Evolutionary conservation across 495 filamentous ascomycete genomes (phyloP).

Genomic region (Penicillium argentinense): DNA sequence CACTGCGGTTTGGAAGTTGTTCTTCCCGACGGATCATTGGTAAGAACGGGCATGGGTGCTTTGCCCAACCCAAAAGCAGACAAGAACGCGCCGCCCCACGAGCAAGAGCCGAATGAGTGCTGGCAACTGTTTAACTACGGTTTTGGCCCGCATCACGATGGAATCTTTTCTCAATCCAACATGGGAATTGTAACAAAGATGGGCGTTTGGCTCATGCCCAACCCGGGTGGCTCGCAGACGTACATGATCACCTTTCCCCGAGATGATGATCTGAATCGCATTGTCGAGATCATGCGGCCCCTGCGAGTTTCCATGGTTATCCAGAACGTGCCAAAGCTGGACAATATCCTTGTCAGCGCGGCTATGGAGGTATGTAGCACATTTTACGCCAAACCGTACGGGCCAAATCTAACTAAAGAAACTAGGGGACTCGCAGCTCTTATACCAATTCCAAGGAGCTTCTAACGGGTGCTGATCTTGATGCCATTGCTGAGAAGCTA

Average conservation of each 20-base stretch:
- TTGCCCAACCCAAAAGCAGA: background rate
- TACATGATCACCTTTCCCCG: constrained; percentile 53
- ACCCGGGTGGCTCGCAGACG: constrained; percentile 45
- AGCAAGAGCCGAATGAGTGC: constrained; percentile 7
- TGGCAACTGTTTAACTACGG: constrained; percentile 54
- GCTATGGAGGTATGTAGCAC: constrained; percentile 43
- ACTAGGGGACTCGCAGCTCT: constrained; percentile 38
- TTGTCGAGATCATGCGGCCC: constrained; percentile 52
- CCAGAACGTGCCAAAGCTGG: constrained; percentile 51
- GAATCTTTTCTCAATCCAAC: constrained; percentile 58
- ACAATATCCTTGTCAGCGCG: constrained; percentile 46
- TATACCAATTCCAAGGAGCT: constrained; percentile 41
- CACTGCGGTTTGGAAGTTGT: constrained; percentile 59
- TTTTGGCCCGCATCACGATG: constrained; percentile 57
- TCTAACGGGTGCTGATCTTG: constrained; percentile 39
- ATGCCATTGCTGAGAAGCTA: constrained; percentile 35
- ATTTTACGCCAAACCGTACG: no score
- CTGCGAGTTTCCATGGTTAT: constrained; percentile 47
- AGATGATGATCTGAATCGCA: constrained; percentile 51
- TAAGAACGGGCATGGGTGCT: constrained; percentile 62
- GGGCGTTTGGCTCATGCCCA: constrained; percentile 58
- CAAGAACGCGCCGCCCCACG: background rate
- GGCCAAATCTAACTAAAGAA: no score
- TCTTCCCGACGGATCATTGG: constrained; percentile 52
- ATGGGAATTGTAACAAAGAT: constrained; percentile 61